A percentile compares a stretch with the other conserved stretches of the same genome.
Conservation (phyloP, 2,329 filamentous ascomycete species). For the Talaromyces sp. region DNA sequence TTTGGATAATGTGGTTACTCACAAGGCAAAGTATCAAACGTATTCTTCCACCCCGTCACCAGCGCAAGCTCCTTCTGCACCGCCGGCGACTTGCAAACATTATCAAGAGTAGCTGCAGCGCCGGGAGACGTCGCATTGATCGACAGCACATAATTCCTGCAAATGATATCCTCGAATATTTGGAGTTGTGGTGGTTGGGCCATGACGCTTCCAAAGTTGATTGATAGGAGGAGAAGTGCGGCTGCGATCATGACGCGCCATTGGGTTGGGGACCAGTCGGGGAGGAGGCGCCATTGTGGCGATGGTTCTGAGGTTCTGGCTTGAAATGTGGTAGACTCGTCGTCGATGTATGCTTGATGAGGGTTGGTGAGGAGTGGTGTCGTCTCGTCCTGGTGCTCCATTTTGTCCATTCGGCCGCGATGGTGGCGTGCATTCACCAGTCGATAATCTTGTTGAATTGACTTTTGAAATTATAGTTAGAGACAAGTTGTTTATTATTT, state of each 20-base stretch:
- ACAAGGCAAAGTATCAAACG: slow-evolving; percentile 27
- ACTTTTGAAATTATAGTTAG: not conserved
- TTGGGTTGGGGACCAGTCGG: slow-evolving; percentile 15
- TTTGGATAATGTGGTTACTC: slow-evolving; percentile 3
- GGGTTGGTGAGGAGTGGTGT: slow-evolving; percentile 13
- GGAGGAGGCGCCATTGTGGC: not conserved
- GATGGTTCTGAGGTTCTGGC: not conserved
- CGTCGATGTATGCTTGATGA: not conserved
- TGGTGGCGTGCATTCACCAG: not conserved
- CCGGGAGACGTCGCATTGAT: not conserved
- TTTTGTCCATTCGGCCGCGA: not conserved
- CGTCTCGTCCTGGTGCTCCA: slow-evolving; percentile 11
- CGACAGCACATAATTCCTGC: slow-evolving; percentile 19
- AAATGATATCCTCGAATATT: slow-evolving; percentile 32
- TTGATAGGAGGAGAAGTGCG: slow-evolving; percentile 21
- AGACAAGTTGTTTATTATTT: not conserved
- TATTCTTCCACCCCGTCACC: slow-evolving; percentile 32
- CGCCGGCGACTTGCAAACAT: slow-evolving; percentile 31
- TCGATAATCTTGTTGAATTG: not conserved
- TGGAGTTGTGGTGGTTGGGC: slow-evolving; percentile 28
- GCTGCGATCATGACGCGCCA: slow-evolving; percentile 8
- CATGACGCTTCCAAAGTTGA: slow-evolving; percentile 28
- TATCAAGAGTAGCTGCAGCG: not conserved
- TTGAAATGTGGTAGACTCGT: not conserved
- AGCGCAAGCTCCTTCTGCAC: slow-evolving; percentile 35